Evolutionary conservation across 202 grass and related monocot species (phyloP).

Genomic region (Musa balbisiana): DNA sequence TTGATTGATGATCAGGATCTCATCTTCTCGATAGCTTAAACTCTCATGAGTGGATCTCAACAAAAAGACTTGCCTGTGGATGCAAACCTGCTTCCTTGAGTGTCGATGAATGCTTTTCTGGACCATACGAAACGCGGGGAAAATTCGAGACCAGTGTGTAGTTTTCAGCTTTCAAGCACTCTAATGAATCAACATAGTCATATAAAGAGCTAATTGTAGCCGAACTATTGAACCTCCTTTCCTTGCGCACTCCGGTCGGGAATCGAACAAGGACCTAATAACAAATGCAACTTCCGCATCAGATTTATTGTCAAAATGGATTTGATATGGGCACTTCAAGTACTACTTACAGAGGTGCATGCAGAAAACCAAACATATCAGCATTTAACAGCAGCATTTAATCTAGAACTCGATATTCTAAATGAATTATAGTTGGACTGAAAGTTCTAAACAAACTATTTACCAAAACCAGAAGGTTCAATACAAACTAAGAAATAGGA

Average conservation of each 20-base stretch:
- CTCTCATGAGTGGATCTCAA: conserved; percentile 74
- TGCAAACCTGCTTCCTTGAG: conserved; percentile 88
- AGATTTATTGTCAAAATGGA: not conserved
- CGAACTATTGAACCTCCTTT: conserved; percentile 69
- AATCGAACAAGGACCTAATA: conserved; percentile 86
- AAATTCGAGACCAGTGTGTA: conserved; percentile 92
- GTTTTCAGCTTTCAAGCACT: conserved; percentile 77
- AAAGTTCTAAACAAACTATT: too few relatives aligned
- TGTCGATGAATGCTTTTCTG: conserved; percentile 70
- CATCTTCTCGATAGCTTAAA: too few relatives aligned
- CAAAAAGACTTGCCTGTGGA: conserved; percentile 80
- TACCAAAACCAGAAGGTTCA: too few relatives aligned
- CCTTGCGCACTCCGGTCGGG: conserved; percentile 83
- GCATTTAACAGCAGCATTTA: too few relatives aligned
- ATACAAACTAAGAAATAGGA: too few relatives aligned
- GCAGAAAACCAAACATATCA: too few relatives aligned
- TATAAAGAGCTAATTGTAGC: conserved; percentile 53
- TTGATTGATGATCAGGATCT: not conserved
- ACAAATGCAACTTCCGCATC: not conserved
- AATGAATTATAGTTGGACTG: too few relatives aligned
- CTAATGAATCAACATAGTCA: conserved; percentile 91
- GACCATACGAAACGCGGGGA: conserved; percentile 56
- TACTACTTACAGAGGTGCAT: too few relatives aligned
- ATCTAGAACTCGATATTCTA: too few relatives aligned
- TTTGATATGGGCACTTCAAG: too few relatives aligned